These are phyloP conservation scores for Blastocystis sp. DNA, from an alignment of 352 stramenopile genomes.

Conservation along the genomic window DNA sequence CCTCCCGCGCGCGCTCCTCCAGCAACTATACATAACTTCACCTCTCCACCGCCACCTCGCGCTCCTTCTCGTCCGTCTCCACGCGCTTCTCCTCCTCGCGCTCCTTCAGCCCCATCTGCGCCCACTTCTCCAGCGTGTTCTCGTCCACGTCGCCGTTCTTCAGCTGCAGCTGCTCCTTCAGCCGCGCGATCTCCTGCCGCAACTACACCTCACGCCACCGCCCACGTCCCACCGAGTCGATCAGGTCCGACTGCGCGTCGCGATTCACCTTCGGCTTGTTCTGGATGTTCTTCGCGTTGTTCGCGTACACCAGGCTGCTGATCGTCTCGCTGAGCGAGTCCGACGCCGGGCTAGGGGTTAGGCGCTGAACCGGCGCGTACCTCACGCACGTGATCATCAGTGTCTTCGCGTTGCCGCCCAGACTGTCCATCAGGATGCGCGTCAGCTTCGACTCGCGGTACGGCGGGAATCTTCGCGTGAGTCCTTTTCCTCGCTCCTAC, in stretches of 20 bases:
- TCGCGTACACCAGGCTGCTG: slow-evolving; percentile 96
- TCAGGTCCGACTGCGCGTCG: slow-evolving; percentile 96
- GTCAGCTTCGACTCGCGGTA: slow-evolving; percentile 90
- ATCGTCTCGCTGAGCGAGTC: slow-evolving; percentile 92
- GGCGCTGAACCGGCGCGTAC: slow-evolving; percentile 79
- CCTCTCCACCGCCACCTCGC: not conserved
- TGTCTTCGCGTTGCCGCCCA: slow-evolving; percentile 87
- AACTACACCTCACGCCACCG: slow-evolving; percentile 80
- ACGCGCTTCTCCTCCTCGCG: not conserved
- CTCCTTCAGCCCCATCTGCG: not conserved
- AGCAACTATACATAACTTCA: not conserved
- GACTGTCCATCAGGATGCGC: slow-evolving; percentile 84
- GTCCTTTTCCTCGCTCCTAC: slow-evolving; percentile 23
- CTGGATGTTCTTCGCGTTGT: slow-evolving; percentile 99
- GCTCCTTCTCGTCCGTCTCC: not conserved
- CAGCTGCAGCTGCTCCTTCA: slow-evolving; percentile 83
- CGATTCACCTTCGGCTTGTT: slow-evolving; percentile 98
- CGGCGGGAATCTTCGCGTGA: slow-evolving; percentile 80
- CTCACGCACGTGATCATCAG: slow-evolving; percentile 86
- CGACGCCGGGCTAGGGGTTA: slow-evolving; percentile 81
- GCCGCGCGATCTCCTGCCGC: slow-evolving; percentile 91
- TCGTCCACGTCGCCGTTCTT: slow-evolving; percentile 48
- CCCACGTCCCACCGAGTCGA: slow-evolving; percentile 79
- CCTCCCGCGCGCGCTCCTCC: slow-evolving; percentile 74
- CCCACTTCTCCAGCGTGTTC: slow-evolving; percentile 45